Evolutionary conservation across 768 basidiomycete species (phyloP).

Genomic region (Cystoderma amianthinum): DNA sequence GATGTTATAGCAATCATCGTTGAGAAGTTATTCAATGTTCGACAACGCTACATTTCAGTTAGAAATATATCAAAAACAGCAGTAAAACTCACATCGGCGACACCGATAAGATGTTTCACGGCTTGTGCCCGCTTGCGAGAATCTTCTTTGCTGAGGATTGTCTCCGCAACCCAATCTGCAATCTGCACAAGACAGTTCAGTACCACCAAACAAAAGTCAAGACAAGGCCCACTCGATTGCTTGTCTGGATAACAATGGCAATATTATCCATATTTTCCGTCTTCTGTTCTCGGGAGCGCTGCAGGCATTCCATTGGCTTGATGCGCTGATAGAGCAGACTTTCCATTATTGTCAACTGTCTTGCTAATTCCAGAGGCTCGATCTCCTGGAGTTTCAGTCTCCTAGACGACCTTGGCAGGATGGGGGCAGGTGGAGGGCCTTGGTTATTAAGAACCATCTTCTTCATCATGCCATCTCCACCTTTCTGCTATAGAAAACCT

Average conservation of each 20-base stretch:
- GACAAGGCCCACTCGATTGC: conserved; percentile 59
- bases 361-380: conserved; percentile 82
- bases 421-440: conserved; percentile 65
- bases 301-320: conserved; percentile 84
- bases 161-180: conserved; percentile 88
- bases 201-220: background rate
- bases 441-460: conserved; percentile 47
- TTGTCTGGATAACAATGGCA: conserved; percentile 78
- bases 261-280: conserved; percentile 78
- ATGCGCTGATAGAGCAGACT: conserved; percentile 83
- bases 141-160: conserved; percentile 76
- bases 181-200: conserved; percentile 41
- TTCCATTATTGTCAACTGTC: conserved; percentile 92
- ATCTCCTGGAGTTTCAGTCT: conserved; percentile 82
- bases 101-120: conserved; percentile 85
- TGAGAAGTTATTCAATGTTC: conserved; percentile 86
- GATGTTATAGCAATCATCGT: conserved; percentile 96
- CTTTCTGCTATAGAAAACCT: conserved; percentile 27
- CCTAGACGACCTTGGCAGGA: conserved; percentile 64
- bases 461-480: conserved; percentile 48
- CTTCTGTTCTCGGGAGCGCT: conserved; percentile 72
- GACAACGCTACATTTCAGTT: conserved; percentile 66
- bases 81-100: conserved; percentile 73
- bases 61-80: background rate
- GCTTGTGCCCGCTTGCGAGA: conserved; percentile 72